Evolutionary conservation across 2,329 filamentous ascomycete species (phyloP).

Genomic region (Neophaeococcomyces mojaviensis): DNA sequence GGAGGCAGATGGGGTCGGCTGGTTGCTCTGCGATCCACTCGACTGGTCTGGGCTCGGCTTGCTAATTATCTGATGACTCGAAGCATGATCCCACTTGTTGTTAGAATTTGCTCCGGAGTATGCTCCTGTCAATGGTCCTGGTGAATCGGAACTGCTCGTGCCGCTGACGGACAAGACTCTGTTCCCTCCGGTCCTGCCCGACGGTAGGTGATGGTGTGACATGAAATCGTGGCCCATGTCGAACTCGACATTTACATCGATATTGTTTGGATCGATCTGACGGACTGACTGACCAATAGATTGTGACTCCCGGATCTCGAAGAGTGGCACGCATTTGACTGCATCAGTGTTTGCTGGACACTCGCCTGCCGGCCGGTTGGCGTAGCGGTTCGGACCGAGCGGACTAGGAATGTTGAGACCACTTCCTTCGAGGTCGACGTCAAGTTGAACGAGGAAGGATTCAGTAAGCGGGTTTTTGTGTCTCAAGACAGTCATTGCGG

Average conservation of each 20-base stretch:
- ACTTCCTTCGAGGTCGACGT: slow-evolving; percentile 72
- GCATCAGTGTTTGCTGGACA: slow-evolving; percentile 19
- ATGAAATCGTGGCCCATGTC: slow-evolving; percentile 6
- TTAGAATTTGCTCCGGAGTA: too few species aligned
- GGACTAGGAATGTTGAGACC: slow-evolving; percentile 25
- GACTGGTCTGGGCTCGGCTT: slow-evolving; percentile 1
- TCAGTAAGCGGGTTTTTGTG: slow-evolving; percentile 83
- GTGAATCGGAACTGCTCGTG: slow-evolving; percentile 12
- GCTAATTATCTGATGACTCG: neutral
- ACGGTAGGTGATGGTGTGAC: slow-evolving; percentile 1
- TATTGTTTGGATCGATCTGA: neutral
- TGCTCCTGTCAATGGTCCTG: neutral
- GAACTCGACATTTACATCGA: slow-evolving; percentile 9
- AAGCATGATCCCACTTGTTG: neutral
- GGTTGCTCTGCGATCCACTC: slow-evolving; percentile 15
- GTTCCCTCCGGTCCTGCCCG: slow-evolving; percentile 4
- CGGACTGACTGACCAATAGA: slow-evolving; percentile 4
- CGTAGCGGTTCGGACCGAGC: slow-evolving; percentile 1
- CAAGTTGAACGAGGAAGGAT: slow-evolving; percentile 86
- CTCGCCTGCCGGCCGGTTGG: slow-evolving; percentile 13
- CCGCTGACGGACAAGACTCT: slow-evolving; percentile 11
- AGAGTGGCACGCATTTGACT: slow-evolving; percentile 19
- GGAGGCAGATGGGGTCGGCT: slow-evolving; percentile 16
- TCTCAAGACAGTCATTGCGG: slow-evolving; percentile 84
- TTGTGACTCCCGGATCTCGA: slow-evolving; percentile 20